phyloP scores from a whole-genome alignment of 208 protist genomes.

The Leptomonas pyrrhocoris region DNA sequence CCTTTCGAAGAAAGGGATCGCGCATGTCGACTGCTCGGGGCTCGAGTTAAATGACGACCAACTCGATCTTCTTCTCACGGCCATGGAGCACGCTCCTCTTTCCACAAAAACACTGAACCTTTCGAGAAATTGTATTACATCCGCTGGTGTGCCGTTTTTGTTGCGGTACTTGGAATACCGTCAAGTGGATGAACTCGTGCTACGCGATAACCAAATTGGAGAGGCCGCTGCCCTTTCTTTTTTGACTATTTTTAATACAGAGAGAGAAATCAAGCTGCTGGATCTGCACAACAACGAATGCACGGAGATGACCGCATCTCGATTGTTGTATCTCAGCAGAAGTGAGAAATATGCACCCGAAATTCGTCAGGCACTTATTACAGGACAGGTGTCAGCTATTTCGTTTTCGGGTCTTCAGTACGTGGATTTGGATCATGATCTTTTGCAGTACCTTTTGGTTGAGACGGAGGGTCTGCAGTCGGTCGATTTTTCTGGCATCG shows the following conservation, averaged over 20 bases:
- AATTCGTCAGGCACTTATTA: constrained; percentile 52
- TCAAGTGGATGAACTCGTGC: constrained; percentile 50
- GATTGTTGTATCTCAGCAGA: constrained; percentile 61
- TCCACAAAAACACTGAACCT: constrained; percentile 49
- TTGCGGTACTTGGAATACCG: constrained; percentile 44
- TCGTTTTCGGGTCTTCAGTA: constrained; percentile 51
- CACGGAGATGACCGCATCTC: constrained; percentile 37
- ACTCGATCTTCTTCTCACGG: constrained; percentile 60
- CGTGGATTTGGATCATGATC: constrained; percentile 60
- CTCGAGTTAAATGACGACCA: constrained; percentile 52
- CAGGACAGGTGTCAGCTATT: constrained; percentile 42
- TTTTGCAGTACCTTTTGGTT: constrained; percentile 60
- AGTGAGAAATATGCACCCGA: constrained; percentile 29
- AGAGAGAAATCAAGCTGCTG: constrained; percentile 24
- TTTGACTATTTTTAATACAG: constrained; percentile 47
- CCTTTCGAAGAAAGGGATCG: constrained; percentile 48
- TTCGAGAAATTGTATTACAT: constrained; percentile 69
- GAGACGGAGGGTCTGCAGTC: constrained; percentile 42
- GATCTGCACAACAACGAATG: constrained; percentile 65
- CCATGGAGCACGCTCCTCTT: constrained; percentile 60
- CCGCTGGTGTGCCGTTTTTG: constrained; percentile 41
- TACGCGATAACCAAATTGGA: constrained; percentile 70
- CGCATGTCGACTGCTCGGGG: constrained; percentile 47
- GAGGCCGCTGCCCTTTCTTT: constrained; percentile 62
- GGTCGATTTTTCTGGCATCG: constrained; percentile 64